Evolutionary conservation across 2,329 filamentous ascomycete genomes (phyloP), one percentile per base, ranked within the genome.

Genomic region (Venturia asperata): DNA sequence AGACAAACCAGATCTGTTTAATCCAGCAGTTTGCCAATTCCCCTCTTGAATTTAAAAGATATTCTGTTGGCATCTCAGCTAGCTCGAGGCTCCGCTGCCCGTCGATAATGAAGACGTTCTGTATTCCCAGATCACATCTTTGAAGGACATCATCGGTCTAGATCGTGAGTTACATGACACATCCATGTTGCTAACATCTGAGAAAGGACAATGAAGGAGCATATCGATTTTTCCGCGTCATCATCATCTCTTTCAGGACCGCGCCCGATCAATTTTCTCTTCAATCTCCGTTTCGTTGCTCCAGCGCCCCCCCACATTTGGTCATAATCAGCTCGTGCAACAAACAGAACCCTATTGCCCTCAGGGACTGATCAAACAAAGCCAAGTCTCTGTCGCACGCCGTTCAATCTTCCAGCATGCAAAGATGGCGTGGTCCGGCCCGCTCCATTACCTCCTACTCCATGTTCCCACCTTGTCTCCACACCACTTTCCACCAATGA

Each of bases 221-320:
- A 34, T 3, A 34, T 34, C 30, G 30, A 45, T 7, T n/a, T n/a
- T n/a, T n/a, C n/a, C n/a, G n/a, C n/a, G n/a, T n/a, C 45, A 49
- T 49, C 6, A 49, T 11, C n/a, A 11, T 24, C 45, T n/a, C 10
- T 13, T 24, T 49, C 45, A 10, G n/a, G 45, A 24, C 19, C 45
- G 7, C n/a, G 11, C 21, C 9, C 4, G 21, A 24, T 49, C n/a
- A n/a, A 24, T 6, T 6, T 49, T 24, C 6, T 24, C n/a, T 10
- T 49, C 3, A 11, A 49, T 21, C n/a, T 11, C n/a, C 9, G 24
- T 2, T 49, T 49, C 11, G 5, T 1, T 24, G n/a, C 10, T 24
- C 45, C 9, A 9, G 9, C 21, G 2, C 0, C n/a, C 0, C n/a
- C 7, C 6, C n/a, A 2, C 9, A 5, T 13, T n/a, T 2, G 45